These are phyloP conservation scores for Paramecium octaurelia DNA, from an alignment of 73 alveolate species.

Conservation along the genomic window DNA sequence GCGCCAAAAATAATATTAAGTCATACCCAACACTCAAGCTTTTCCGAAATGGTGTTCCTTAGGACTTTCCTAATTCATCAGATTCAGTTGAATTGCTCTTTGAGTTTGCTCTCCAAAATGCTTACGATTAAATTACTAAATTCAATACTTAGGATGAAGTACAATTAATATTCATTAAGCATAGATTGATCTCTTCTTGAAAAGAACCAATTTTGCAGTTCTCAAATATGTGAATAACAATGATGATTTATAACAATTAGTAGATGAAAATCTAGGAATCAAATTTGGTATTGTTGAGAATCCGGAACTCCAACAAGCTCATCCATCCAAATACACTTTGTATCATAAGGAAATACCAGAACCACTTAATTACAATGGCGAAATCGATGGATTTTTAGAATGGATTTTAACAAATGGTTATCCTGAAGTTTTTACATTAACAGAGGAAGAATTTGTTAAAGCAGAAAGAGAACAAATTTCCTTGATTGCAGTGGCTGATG, in stretches of 20 bases:
- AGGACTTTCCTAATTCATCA: not conserved
- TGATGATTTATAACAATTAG: not conserved
- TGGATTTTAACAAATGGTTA: not conserved
- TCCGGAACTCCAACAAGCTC: not conserved
- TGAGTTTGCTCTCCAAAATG: not conserved
- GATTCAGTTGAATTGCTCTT: not conserved
- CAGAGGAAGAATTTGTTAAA: conserved; percentile 12
- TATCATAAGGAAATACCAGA: not conserved
- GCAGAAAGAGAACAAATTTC: not conserved
- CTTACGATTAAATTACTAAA: not conserved
- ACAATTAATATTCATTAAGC: not conserved
- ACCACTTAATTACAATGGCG: not conserved
- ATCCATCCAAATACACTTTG: not conserved
- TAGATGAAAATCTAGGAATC: not conserved
- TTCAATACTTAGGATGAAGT: not conserved
- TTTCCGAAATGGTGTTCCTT: not conserved
- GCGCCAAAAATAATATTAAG: not conserved
- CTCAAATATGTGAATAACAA: not conserved
- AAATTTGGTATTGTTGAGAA: conserved; percentile 4
- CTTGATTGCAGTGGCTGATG: not conserved
- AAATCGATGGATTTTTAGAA: not conserved
- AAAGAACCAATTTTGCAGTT: not conserved
- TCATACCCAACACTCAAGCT: conserved; percentile 3
- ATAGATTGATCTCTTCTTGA: conserved; percentile 7
- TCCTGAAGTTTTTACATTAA: conserved; percentile 27